Evolutionary conservation across 148 eudicot genomes (phyloP), one percentile per base, ranked within the genome.

Genomic region (Polygonum aviculare): DNA sequence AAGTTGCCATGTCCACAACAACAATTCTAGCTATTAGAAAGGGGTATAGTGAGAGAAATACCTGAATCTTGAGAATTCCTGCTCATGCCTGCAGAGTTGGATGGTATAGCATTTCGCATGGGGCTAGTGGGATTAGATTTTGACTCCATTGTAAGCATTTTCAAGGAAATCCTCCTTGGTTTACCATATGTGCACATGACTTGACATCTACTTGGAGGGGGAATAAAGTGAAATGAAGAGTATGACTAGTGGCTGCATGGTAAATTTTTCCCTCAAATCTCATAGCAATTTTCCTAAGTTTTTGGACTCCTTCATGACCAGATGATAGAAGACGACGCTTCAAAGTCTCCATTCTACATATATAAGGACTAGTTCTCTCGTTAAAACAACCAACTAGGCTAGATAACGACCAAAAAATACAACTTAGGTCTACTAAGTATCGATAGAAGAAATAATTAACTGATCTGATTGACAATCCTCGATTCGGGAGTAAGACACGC

Each of bases 201-300:
- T 57, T 21, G 63, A 57, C 22, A 21, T 21, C 63, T 9, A 57
- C 31, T 9, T 57, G 11, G 11, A 19, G 26, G 7, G 22, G 22
- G 22, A 57, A 2, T 44, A 44, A 44, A 44, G 47, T 59, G 31
- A 50, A 75, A 51, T 36, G 26, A 49, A 49, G 2, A 7, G 52
- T 19, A 76, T 85, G 97, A 83, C 86, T 90, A 19, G 93, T 89
- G 39, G 98, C 93, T 63, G 87, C 90, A 79, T 78, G 78, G 79
- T 85, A 92, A 72, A 87, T 92, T 83, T 86, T 89, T 82, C 90
- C 98, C 83, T 94, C 98, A 85, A 92, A 94, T 80, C 90, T 89
- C 57, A 84, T 78, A 41, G 96, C 96, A 81, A 94, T 90, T 76
- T 89, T 88, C 84, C 81, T 83, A 74, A 92, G 91, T 78, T 89